phyloP scores from a whole-genome alignment of 176 grass and related monocot genomes.

The Oryza officinalis region DNA sequence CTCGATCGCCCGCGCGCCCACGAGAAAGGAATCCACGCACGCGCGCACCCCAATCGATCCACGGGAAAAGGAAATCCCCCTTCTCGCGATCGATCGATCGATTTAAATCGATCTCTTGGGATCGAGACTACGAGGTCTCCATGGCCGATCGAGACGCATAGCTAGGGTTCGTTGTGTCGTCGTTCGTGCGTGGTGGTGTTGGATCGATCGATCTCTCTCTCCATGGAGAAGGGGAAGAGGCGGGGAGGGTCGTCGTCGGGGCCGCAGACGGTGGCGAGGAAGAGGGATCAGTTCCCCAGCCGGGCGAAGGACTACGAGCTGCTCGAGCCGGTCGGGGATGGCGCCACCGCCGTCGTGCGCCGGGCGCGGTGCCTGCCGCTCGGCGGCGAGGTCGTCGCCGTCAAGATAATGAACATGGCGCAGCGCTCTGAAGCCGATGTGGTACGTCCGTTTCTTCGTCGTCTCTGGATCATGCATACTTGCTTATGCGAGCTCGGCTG shows the following conservation, averaged over 20 bases:
- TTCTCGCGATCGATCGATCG: no score
- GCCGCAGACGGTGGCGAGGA: constrained; percentile 28
- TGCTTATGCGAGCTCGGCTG: no score
- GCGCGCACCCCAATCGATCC: no score
- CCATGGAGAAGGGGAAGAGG: constrained; percentile 32
- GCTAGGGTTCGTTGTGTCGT: no score
- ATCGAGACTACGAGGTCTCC: no score
- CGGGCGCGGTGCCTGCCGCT: constrained; percentile 71
- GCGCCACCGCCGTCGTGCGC: constrained; percentile 79
- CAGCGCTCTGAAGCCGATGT: constrained; percentile 61
- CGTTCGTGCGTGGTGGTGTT: no score
- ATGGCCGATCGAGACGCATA: no score
- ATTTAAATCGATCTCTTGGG: no score
- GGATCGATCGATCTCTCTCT: neutral
- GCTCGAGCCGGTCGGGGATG: constrained; percentile 78
- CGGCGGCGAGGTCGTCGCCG: constrained; percentile 69
- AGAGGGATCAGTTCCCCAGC: constrained; percentile 69
- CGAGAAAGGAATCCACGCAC: no score
- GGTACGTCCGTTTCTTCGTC: constrained; percentile 15
- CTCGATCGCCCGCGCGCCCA: no score
- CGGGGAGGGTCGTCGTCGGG: neutral
- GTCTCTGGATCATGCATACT: no score
- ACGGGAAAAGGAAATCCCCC: no score
- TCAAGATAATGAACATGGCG: constrained; percentile 88
- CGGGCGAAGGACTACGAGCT: constrained; percentile 64